These are phyloP conservation scores for Moricandia arvensis DNA, from an alignment of 345 rosid species.

Conservation along the genomic window DNA sequence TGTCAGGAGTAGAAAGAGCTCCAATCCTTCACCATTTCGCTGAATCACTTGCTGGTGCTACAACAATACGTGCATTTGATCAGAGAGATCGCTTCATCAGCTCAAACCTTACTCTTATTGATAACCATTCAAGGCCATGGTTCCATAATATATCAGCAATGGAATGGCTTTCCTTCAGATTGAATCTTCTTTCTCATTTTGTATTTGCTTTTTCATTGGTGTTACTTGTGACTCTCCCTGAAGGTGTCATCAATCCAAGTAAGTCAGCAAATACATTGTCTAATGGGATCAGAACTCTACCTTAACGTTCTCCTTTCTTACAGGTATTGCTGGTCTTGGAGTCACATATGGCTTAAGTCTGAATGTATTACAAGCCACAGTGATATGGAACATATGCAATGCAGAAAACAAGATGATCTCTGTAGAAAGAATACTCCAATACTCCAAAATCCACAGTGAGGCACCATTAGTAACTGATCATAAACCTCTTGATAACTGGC, in stretches of 20 bases:
- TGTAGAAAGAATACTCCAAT: constrained; percentile 86
- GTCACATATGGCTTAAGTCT: constrained; percentile 88
- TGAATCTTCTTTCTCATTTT: constrained; percentile 81
- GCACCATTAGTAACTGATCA: constrained; percentile 61
- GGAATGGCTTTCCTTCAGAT: constrained; percentile 96
- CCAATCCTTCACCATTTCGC: constrained; percentile 97
- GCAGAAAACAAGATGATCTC: constrained; percentile 94
- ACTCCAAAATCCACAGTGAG: constrained; percentile 71
- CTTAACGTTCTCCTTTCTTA: constrained; percentile 14
- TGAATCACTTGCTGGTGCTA: constrained; percentile 87
- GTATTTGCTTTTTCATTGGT: constrained; percentile 87
- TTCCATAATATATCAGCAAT: constrained; percentile 80
- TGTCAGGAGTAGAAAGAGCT: constrained; percentile 78
- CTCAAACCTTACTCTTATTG: constrained; percentile 66
- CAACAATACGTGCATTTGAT: constrained; percentile 84
- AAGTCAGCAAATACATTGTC: constrained; percentile 31
- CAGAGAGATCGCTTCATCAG: constrained; percentile 61
- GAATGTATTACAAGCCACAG: constrained; percentile 80
- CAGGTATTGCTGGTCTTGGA: constrained; percentile 93
- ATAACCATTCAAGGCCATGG: constrained; percentile 90
- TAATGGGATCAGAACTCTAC: neutral
- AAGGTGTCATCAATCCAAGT: constrained; percentile 94
- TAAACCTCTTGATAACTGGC: constrained; percentile 78
- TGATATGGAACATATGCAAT: constrained; percentile 86
- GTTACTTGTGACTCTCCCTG: constrained; percentile 83